These are phyloP conservation scores for Neurospora sp. DNA, from an alignment of 495 filamentous ascomycete species.

Conservation along the genomic window DNA sequence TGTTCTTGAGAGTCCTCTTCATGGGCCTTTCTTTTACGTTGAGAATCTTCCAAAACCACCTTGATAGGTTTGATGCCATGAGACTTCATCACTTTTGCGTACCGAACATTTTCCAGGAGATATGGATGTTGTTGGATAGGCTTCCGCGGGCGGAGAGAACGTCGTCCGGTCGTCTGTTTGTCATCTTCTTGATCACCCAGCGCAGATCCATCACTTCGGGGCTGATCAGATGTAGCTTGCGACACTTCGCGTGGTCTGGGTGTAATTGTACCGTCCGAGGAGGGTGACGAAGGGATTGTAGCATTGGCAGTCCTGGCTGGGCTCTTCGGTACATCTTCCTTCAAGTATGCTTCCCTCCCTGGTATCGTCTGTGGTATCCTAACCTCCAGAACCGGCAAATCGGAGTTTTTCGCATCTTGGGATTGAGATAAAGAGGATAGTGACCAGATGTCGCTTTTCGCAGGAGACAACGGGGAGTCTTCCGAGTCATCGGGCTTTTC, in stretches of 20 bases:
- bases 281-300: not conserved
- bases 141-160: conserved; percentile 55
- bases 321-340: not conserved
- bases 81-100: conserved; percentile 47
- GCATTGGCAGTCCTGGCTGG: not conserved
- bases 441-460: not conserved
- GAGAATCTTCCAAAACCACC: conserved; percentile 25
- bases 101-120: conserved; percentile 55
- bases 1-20: conserved; percentile 40
- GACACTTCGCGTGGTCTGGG: not conserved
- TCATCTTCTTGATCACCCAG: conserved; percentile 8
- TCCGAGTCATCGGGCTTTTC: not conserved
- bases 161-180: conserved; percentile 11
- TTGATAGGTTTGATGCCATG: conserved; percentile 54
- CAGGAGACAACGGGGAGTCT: not conserved
- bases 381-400: not conserved
- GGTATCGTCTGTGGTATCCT: not conserved
- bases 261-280: not conserved
- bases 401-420: not conserved
- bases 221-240: not conserved
- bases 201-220: not conserved
- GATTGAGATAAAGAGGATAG: not conserved
- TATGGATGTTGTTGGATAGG: conserved; percentile 71
- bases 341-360: not conserved
- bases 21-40: conserved; percentile 15